Base-by-base conservation (phyloP, 106 monocot species). In the Agapanthus africanus region DNA sequence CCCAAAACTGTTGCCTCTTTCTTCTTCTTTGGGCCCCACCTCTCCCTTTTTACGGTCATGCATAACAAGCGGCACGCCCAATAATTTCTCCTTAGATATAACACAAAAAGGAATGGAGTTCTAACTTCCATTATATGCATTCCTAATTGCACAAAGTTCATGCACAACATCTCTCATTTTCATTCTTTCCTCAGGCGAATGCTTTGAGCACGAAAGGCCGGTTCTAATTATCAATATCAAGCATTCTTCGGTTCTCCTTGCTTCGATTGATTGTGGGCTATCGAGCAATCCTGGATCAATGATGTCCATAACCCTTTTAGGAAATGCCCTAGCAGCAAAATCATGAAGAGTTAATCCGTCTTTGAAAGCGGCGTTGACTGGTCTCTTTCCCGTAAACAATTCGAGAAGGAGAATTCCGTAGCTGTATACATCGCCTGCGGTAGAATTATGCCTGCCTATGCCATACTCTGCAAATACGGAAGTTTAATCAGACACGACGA, bases 201-300 rank as follows among this genome's bases (percentile, higher is more conserved):
- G 25, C 21, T 67, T 73, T 8, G 79, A 50, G 41, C 79, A 79
- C 1, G 30, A 16, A 22, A 79, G 33, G 22, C 73, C 79, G 40
- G 73, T 52, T 31, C 22, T 32, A 34, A 73, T 40, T 14, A 69
- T 33, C 5, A 44, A 73, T 13, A 44, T 11, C 2, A 79, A n/a
- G 44, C 37, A 79, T 4, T 59, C 46, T 5, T 25, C 57, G 57
- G 28, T 59, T 27, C 7, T 59, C 14, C 3, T 28, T 3, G 4
- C 22, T 14, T 5, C 19, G 26, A 4, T 25, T 27, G 27, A 3
- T 59, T 59, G 51, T 51, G 21, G 6, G 4, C 27, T 28, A 59
- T 59, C 57, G 30, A 70, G 23, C 72, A 72, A 44, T 7, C 3
- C 0, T 0, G 40, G 40, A 44, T 72, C 61, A 2, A 62, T 40